Evolutionary conservation across 1,139 yeast genomes (phyloP), one percentile per base, ranked within the genome.

Genomic region (Casaregolazyma lundiana): DNA sequence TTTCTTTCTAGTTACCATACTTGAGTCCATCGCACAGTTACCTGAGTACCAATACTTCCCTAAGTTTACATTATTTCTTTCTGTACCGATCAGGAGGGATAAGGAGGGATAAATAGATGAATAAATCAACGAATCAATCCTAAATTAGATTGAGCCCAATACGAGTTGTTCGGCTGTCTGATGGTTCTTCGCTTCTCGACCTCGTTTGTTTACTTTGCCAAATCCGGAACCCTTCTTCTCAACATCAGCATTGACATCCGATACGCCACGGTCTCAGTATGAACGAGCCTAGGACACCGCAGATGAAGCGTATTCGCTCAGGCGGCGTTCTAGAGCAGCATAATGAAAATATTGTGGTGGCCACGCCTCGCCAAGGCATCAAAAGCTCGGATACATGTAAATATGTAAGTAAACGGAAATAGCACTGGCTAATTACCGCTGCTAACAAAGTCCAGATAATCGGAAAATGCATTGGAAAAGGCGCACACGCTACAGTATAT

Each of bases 401-500:
- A 43, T 54, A 54, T 34, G 56, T 54, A 43, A 15, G 51, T 41
- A 17, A 15, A 3, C 21, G 37, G 13, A 19, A 8, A 17, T 9
- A 6, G 32, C 7, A 17, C 19, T 13, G 34, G 17, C 21, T 6
- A 15, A n/a, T 1, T 16, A 6, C 30, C 9, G 18, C 15, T 18
- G 17, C 45, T 42, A 41, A 41, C 37, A 17, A n/a, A 17, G n/a
- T 15, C 3, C 58, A 70, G 61, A 56, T 64, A 6, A 54, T 71
- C 11, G 75, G 83, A 45, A 83, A 78, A 45, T 71, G 80, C 22
- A 68, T 86, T 3, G 95, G 95, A 2, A 75, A 76, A 47, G 96
- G 96, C 1, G 95, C 95, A 0, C 84, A 78, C 59, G 95, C 94
- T 0, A 72, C 76, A 18, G 95, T 87, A 2, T 84, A 78, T 62